Evolutionary conservation across 1,284 basidiomycete species (phyloP).

Genomic region (Rhodotorula sp.): DNA sequence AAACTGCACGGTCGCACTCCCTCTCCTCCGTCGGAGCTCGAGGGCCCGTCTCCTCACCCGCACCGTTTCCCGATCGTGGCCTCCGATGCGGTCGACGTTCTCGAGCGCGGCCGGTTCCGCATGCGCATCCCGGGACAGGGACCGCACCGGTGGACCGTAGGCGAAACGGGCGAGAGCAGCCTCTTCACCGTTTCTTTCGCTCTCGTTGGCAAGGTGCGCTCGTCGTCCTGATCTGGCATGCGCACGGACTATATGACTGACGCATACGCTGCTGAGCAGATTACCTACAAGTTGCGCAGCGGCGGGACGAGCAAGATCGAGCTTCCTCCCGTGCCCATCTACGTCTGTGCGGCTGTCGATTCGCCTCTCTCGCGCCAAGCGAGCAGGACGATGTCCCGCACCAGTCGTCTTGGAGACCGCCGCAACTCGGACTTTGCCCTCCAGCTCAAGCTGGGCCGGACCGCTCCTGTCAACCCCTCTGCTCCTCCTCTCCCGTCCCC

Average conservation of each 20-base stretch:
- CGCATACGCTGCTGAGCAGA: neutral
- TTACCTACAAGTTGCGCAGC: conserved; percentile 11
- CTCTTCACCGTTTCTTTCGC: conserved; percentile 16
- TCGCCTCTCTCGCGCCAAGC: neutral
- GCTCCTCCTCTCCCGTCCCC: neutral
- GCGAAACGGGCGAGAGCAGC: conserved; percentile 36
- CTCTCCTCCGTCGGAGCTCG: conserved; percentile 13
- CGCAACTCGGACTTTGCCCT: conserved; percentile 11
- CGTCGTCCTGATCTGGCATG: too few relatives aligned
- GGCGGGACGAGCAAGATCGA: conserved; percentile 13
- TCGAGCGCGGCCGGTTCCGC: conserved; percentile 1
- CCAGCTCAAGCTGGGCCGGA: neutral
- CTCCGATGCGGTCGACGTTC: neutral
- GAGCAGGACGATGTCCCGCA: neutral
- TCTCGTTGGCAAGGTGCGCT: conserved; percentile 27
- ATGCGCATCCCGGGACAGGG: conserved; percentile 6
- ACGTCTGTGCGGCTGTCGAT: neutral
- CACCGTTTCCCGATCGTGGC: neutral
- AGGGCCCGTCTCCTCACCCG: neutral
- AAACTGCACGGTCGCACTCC: conserved; percentile 4
- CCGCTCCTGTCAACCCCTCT: neutral
- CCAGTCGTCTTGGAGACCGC: neutral
- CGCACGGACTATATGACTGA: neutral
- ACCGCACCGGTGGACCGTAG: conserved; percentile 35
- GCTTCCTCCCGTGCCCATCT: conserved; percentile 5